These are phyloP conservation scores for Talaromyces pinophilus DNA, from an alignment of 2,329 filamentous ascomycete species.

Conservation along the genomic window DNA sequence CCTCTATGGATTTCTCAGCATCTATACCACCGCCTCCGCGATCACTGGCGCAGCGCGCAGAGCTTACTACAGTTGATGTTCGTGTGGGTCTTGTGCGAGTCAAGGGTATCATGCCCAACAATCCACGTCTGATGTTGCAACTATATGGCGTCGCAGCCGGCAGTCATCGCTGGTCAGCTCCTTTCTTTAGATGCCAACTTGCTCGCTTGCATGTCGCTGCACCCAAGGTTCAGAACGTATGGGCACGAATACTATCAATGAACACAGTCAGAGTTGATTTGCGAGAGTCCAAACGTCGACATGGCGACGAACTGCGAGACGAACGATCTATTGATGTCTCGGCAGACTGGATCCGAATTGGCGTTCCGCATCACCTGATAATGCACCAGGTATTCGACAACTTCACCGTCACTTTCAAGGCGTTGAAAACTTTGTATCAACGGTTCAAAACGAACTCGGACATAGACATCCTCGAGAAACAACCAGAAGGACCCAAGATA, in stretches of 20 bases:
- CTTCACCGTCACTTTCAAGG: conserved; percentile 81
- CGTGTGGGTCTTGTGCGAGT: conserved; percentile 80
- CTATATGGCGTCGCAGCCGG: conserved; percentile 80
- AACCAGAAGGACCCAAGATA: conserved; percentile 79
- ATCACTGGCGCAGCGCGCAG: conserved; percentile 42
- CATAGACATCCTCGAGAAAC: conserved; percentile 84
- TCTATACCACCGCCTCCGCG: conserved; percentile 33
- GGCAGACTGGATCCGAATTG: conserved; percentile 81
- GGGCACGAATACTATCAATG: conserved; percentile 83
- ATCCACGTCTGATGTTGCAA: conserved; percentile 90
- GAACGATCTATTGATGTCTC: conserved; percentile 83
- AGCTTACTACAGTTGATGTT: conserved; percentile 79
- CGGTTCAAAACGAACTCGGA: conserved; percentile 84
- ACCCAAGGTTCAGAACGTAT: conserved; percentile 77
- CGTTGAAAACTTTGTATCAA: conserved; percentile 86
- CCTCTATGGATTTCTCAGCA: conserved; percentile 25
- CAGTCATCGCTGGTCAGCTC: conserved; percentile 81
- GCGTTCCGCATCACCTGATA: conserved; percentile 86
- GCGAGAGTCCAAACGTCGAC: conserved; percentile 72
- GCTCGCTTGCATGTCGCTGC: conserved; percentile 84
- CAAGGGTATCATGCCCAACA: conserved; percentile 83
- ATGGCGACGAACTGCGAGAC: conserved; percentile 61
- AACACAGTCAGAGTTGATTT: conserved; percentile 80
- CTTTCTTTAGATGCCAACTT: conserved; percentile 75
- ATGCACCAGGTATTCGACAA: conserved; percentile 94